Percentiles rank a stretch among this genome's conserved stretches.
These are phyloP conservation scores for Brettanomyces sp. DNA, from an alignment of 805 yeast species.

Conservation along the genomic window DNA sequence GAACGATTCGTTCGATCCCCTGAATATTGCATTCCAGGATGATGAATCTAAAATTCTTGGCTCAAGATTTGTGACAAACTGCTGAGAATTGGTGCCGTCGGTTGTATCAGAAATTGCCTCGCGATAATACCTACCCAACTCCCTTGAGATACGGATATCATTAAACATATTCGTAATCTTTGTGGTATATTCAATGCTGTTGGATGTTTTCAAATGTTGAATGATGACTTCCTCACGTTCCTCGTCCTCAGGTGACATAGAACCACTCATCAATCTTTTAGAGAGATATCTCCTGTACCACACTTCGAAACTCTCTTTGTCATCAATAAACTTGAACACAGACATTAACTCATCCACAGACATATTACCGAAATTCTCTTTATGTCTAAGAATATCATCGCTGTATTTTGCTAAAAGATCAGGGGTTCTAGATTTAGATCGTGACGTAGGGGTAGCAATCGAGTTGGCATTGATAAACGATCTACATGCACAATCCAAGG, in stretches of 20 bases:
- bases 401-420: slow-evolving; percentile 85
- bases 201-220: slow-evolving; percentile 77
- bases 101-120: slow-evolving; percentile 13
- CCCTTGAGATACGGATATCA: slow-evolving; percentile 80
- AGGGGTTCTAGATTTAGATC: slow-evolving; percentile 70
- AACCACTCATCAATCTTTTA: slow-evolving; percentile 65
- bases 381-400: slow-evolving; percentile 73
- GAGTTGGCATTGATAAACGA: slow-evolving; percentile 73
- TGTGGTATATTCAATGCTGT: slow-evolving; percentile 86
- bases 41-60: slow-evolving; percentile 24
- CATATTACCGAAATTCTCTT: slow-evolving; percentile 63
- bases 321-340: slow-evolving; percentile 79
- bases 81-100: slow-evolving; percentile 7
- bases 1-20: slow-evolving; percentile 31
- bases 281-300: slow-evolving; percentile 86
- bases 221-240: slow-evolving; percentile 80
- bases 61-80: slow-evolving; percentile 20
- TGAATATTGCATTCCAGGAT: slow-evolving; percentile 24
- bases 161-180: slow-evolving; percentile 94
- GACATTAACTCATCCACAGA: slow-evolving; percentile 79
- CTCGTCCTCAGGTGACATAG: slow-evolving; percentile 76
- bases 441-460: slow-evolving; percentile 61
- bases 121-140: slow-evolving; percentile 41
- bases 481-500: slow-evolving; percentile 84
- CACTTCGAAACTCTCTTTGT: slow-evolving; percentile 91